Evolutionary conservation across 2,329 filamentous ascomycete species (phyloP).

Genomic region (Paecilomyces sp.): DNA sequence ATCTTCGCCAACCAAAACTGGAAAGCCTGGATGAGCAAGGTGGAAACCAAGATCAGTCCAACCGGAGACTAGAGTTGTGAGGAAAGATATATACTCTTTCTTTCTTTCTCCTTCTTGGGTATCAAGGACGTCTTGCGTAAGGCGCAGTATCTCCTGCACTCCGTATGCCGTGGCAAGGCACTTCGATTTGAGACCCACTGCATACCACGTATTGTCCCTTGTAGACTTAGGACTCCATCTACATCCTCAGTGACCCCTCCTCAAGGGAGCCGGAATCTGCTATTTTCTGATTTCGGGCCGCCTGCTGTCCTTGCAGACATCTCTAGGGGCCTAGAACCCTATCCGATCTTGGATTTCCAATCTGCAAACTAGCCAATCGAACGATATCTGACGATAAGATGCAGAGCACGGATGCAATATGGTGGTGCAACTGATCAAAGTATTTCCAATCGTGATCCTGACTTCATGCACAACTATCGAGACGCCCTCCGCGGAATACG

Average conservation of each 20-base stretch:
- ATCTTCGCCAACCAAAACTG: neutral
- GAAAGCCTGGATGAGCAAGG: neutral
- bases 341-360: neutral
- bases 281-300: neutral
- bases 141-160: neutral
- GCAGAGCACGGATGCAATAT: neutral
- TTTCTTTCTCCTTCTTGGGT: neutral
- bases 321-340: neutral
- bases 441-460: neutral
- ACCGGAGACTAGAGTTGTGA: neutral
- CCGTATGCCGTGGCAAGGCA: neutral
- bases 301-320: neutral
- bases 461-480: neutral
- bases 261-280: neutral
- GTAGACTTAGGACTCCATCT: neutral
- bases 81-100: neutral
- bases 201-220: neutral
- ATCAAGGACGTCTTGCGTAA: neutral
- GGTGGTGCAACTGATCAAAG: neutral
- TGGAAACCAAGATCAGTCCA: neutral
- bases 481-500: neutral
- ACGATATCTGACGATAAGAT: neutral
- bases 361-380: neutral
- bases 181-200: neutral
- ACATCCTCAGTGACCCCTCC: neutral